Base-by-base conservation (phyloP, 768 basidiomycete species). In the Phanerodontia chrysosporium region DNA sequence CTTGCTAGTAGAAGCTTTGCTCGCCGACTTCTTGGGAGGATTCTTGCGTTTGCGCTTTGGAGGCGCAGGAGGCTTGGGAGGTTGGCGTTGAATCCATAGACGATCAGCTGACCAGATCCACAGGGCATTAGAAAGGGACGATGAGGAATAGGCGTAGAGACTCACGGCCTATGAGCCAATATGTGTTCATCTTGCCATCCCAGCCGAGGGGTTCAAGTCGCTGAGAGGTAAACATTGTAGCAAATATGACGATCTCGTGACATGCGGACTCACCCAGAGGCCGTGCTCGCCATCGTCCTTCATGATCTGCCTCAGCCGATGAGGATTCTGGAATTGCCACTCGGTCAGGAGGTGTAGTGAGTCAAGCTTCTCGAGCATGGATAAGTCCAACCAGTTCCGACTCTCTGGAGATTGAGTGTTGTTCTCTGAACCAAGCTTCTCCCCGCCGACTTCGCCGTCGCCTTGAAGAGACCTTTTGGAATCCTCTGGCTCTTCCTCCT, bases 291-390 rank as follows among this genome's bases (percentile, higher is more conserved):
- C 90, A 57, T 92, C 91, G 52, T 76, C 81, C 66, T 83, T 88
- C 90, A 93, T 92, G 49, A 88, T 72, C 45, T 77, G 78, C 58
- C 90, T 78, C 22, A 94, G 65, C 56, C 87, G 80, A 54, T 79
- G 77, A 4, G 90, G 83, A 66, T 90, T 90, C 59, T 91, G 86
- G 62, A 94, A 92, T 65, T 92, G 90, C 92, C 92, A 95, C 72
- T 95, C 92, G 28, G 79, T 80, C 51, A 94, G 74, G 16, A 82
- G 74, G 64, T 91, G 82, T 66, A 93, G 73, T 3, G 87, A 84
- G 60, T 92, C 87, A 45, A 95, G 80, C 72, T 92, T 91, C 32
- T 74, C 73, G 42, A 85, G 77, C 80, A 89, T 84, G 1, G 85
- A 77, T 27, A 93, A 81, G 45, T 86, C 78, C 45, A 83, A 74